These are phyloP conservation scores for Apiotrichum porosum DNA, from an alignment of 1,284 basidiomycete genomes.

Conservation along the genomic window DNA sequence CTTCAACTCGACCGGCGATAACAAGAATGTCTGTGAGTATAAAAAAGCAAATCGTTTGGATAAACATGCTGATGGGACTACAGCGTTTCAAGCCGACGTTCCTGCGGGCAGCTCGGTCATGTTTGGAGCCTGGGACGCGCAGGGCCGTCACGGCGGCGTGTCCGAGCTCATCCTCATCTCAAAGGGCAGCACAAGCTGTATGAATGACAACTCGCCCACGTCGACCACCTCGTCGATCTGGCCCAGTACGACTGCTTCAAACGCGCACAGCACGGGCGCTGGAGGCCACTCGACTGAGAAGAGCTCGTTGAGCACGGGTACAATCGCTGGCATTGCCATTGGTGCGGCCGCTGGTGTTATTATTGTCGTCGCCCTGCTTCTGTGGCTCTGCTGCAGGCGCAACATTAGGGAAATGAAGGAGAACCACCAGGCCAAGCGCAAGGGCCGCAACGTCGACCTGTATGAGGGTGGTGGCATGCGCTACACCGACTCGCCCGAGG, in stretches of 20 bases:
- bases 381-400: constrained; percentile 42
- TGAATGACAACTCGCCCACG: constrained; percentile 21
- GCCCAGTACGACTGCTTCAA: constrained; percentile 17
- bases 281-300: too few relatives aligned
- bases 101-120: constrained; percentile 30
- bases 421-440: constrained; percentile 28
- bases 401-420: constrained; percentile 28
- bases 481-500: not conserved
- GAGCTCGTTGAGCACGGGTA: too few relatives aligned
- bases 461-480: constrained; percentile 5
- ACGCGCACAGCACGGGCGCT: too few relatives aligned
- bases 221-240: constrained; percentile 5
- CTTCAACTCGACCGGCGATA: not conserved
- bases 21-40: constrained; percentile 26
- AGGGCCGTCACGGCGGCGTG: constrained; percentile 27
- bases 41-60: constrained; percentile 27
- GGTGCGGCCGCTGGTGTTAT: constrained; percentile 29
- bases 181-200: constrained; percentile 17
- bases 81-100: constrained; percentile 37
- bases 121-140: constrained; percentile 34
- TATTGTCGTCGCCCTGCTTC: constrained; percentile 26
- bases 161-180: constrained; percentile 26
- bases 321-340: constrained; percentile 41
- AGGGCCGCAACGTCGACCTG: constrained; percentile 30
- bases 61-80: not conserved